phyloP scores from a whole-genome alignment of 1,284 basidiomycete genomes.

The Irpex sp. region DNA sequence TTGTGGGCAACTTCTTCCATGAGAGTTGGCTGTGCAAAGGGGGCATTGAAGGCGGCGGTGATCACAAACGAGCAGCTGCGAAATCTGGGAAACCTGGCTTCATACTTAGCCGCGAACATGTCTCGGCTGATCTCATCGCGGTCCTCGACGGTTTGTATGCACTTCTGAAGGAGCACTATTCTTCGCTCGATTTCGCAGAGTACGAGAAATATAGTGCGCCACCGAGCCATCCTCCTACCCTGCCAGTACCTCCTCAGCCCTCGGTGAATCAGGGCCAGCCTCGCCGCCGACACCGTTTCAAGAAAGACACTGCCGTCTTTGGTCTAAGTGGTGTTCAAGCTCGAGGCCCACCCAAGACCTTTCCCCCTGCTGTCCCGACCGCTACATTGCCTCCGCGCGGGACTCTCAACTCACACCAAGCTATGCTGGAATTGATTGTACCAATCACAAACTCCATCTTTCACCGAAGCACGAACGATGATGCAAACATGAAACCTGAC shows the following conservation, averaged over 20 bases:
- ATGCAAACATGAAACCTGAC: not conserved
- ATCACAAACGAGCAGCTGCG: not conserved
- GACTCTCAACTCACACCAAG: no score
- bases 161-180: not conserved
- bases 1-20: not conserved
- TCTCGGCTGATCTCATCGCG: not conserved
- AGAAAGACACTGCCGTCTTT: no score
- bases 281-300: not conserved
- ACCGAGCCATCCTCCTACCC: not conserved
- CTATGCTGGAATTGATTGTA: no score
- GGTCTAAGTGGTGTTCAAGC: no score
- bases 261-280: not conserved
- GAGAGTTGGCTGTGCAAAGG: not conserved
- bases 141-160: not conserved
- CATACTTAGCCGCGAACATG: no score
- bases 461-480: not conserved
- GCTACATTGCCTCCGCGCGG: no score
- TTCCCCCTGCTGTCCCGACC: no score
- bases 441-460: no score
- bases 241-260: not conserved
- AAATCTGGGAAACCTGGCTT: not conserved
- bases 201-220: not conserved
- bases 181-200: not conserved
- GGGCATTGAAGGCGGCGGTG: not conserved
- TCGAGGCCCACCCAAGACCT: no score